Base-by-base conservation (phyloP, 2,329 filamentous ascomycete species). In the Fusarium chaquense region DNA sequence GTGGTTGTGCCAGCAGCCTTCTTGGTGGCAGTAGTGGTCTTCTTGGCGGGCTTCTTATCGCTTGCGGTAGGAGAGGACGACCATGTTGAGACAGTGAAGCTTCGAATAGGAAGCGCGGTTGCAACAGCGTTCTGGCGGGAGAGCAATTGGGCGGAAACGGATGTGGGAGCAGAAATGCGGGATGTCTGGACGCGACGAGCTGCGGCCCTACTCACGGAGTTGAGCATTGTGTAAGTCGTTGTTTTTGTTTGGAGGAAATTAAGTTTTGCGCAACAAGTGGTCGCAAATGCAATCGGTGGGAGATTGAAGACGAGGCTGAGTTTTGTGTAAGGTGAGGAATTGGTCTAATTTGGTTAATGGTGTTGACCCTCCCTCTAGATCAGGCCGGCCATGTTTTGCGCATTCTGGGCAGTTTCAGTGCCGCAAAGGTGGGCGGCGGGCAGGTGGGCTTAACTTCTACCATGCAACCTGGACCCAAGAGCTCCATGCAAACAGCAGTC, bases 181-280 rank as follows among this genome's bases (percentile, higher is more conserved):
- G 70, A 52, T 56, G 70, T 63, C 49, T 76, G 69, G 54, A 76
- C 71, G 69, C 81, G 81, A 74, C 77, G 78, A 63, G 78, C 75
- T 56, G 79, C 79, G 55, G 76, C 78, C 67, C 81, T 79, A 67
- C 79, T 78, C 67, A 84, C 74, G 32, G 79, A 76, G 53, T 79
- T 80, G 65, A 85, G 74, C 83, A 85, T 85, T 60, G 62, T 72
- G 32, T 62, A 38, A 32, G 22, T 35, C 18, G 36, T 26, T 20
- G 15, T 26, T 38, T 38, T 43, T 50, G 6, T 28, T 32, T 36
- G 22, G 26, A 30, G 33, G 16, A 16, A 33, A 40, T 43, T 44
- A 45, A 50, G 33, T 33, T 56, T 32, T 41, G 47, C 49, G 41
- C 45, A 36, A 28, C 16, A 13, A 32, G 35, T n/a, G 33, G 15